Conservation (phyloP, 2,329 filamentous ascomycete species). For the Paraconiothyrium sp. region DNA sequence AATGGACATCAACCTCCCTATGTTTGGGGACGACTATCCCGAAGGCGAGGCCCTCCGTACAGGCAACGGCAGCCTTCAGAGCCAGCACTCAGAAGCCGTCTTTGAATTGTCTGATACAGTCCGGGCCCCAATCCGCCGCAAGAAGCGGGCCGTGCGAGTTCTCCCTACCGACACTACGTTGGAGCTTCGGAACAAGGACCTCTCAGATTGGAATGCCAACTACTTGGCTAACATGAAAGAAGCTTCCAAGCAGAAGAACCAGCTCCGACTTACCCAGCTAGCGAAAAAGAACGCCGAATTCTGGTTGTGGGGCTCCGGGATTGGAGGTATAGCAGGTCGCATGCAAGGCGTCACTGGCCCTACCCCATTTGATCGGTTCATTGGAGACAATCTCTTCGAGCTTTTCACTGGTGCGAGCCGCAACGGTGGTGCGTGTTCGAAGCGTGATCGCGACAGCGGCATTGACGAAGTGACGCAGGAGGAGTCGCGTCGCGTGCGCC, state of each 20-base stretch:
- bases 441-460: slow-evolving; percentile 47
- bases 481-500: slow-evolving; percentile 46
- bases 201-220: slow-evolving; percentile 66
- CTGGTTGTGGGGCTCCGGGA: slow-evolving; percentile 67
- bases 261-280: slow-evolving; percentile 52
- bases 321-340: slow-evolving; percentile 63
- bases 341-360: slow-evolving; percentile 52
- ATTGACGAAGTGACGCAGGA: slow-evolving; percentile 46
- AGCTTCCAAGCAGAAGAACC: slow-evolving; percentile 56
- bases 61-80: slow-evolving; percentile 18
- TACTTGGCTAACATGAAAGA: slow-evolving; percentile 70
- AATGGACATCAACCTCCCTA: slow-evolving; percentile 44
- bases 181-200: slow-evolving; percentile 64
- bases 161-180: slow-evolving; percentile 60
- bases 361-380: slow-evolving; percentile 67
- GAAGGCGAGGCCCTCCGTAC: slow-evolving; percentile 41
- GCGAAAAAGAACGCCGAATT: slow-evolving; percentile 71
- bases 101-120: slow-evolving; percentile 49
- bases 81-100: slow-evolving; percentile 32
- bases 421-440: slow-evolving; percentile 32
- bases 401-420: slow-evolving; percentile 55
- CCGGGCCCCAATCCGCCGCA: slow-evolving; percentile 54
- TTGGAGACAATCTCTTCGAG: slow-evolving; percentile 64
- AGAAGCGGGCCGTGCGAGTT: slow-evolving; percentile 47
- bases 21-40: slow-evolving; percentile 46